Percentiles rank a stretch among this genome's conserved stretches.
Conservation (phyloP, 257 asterid species). For the Oldenlandia corymbosa region DNA sequence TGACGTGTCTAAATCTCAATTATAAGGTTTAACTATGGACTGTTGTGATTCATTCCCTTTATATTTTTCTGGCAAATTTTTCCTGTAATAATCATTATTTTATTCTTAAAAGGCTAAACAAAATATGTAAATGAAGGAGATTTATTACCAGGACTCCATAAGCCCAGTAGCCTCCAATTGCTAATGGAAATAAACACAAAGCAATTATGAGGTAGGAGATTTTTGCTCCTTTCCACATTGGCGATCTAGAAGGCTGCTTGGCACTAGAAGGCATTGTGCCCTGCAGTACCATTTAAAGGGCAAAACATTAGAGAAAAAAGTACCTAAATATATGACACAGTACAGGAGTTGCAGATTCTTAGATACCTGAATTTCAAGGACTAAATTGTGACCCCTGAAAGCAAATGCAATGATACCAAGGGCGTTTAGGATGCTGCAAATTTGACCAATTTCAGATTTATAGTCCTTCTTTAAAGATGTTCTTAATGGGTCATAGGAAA, state of each 20-base stretch:
- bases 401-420: constrained; percentile 81
- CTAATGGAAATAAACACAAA: constrained; percentile 73
- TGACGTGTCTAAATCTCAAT: too few relatives aligned
- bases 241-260: constrained; percentile 62
- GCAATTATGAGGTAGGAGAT: constrained; percentile 59
- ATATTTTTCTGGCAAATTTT: too few relatives aligned
- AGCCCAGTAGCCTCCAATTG: constrained; percentile 89
- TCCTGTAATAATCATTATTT: too few relatives aligned
- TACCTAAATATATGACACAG: too few relatives aligned
- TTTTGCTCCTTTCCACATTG: constrained; percentile 87
- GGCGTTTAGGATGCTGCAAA: constrained; percentile 59
- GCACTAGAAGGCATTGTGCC: constrained; percentile 78
- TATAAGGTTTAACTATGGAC: too few relatives aligned
- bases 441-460: constrained; percentile 36
- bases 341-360: neutral
- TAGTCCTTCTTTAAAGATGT: constrained; percentile 6
- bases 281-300: constrained; percentile 39
- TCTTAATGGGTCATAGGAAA: constrained; percentile 43
- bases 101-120: too few relatives aligned
- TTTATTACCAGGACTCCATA: constrained; percentile 59
- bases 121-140: neutral
- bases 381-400: constrained; percentile 86
- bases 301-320: too few relatives aligned
- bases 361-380: constrained; percentile 71
- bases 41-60: too few relatives aligned